Evolutionary conservation across 345 rosid genomes (phyloP).

Genomic region (Citrus unshiu): DNA sequence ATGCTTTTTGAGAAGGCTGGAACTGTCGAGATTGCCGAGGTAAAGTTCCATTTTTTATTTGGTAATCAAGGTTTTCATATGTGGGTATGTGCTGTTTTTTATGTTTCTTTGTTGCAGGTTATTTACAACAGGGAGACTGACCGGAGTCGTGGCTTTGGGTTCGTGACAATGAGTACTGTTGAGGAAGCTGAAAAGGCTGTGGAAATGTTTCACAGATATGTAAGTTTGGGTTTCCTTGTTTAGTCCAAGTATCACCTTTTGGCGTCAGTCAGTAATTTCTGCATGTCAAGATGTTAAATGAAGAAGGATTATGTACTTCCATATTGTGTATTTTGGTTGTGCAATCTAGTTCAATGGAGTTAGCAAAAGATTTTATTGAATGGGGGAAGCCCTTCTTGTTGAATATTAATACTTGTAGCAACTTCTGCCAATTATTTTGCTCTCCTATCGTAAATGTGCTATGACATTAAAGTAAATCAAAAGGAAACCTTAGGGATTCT

Average conservation of each 20-base stretch:
- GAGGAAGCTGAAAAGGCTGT: slow-evolving; percentile 88
- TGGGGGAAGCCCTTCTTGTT: neutral
- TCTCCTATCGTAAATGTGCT: neutral
- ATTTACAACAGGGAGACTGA: slow-evolving; percentile 80
- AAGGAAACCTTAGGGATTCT: neutral
- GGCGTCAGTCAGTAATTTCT: neutral
- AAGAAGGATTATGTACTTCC: neutral
- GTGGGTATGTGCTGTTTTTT: neutral
- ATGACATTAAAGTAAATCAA: neutral
- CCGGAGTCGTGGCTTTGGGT: slow-evolving; percentile 91
- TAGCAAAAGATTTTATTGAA: neutral
- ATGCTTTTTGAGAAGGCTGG: slow-evolving; percentile 86
- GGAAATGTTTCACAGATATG: slow-evolving; percentile 62
- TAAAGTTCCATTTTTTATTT: slow-evolving; percentile 15
- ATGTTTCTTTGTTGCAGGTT: slow-evolving; percentile 44
- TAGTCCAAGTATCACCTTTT: neutral
- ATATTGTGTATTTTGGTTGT: neutral
- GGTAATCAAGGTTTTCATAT: neutral
- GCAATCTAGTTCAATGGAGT: neutral
- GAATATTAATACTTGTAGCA: no score
- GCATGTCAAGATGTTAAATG: neutral
- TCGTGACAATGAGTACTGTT: slow-evolving; percentile 83
- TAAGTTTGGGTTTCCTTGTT: slow-evolving; percentile 33
- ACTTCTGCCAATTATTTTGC: neutral
- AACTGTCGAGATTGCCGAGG: slow-evolving; percentile 94